Evolutionary conservation across 306 rosid species (phyloP).

Genomic region (Phaseolus lunatus): DNA sequence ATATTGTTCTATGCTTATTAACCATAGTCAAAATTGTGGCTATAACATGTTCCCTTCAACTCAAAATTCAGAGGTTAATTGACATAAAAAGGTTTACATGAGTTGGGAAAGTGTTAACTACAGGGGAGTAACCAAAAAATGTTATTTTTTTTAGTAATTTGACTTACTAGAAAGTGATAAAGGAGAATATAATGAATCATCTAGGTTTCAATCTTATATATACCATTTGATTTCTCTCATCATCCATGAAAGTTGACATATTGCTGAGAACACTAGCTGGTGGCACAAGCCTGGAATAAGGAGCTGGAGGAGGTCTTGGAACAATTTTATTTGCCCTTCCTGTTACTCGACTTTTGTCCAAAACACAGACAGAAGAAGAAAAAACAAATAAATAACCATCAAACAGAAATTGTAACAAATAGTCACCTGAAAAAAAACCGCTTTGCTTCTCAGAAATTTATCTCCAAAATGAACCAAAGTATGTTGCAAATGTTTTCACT

Average conservation of each 20-base stretch:
- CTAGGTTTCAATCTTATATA: background rate
- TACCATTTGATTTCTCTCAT: slow-evolving; percentile 65
- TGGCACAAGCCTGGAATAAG: slow-evolving; percentile 50
- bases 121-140: background rate
- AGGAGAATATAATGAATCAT: background rate
- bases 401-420: slow-evolving; percentile 17
- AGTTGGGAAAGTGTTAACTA: background rate
- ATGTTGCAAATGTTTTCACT: background rate
- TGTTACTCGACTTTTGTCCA: slow-evolving; percentile 56
- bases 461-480: background rate
- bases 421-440: slow-evolving; percentile 28
- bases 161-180: slow-evolving; percentile 13
- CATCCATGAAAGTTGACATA: slow-evolving; percentile 46
- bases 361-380: background rate
- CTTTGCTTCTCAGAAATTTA: slow-evolving; percentile 2
- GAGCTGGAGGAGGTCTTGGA: slow-evolving; percentile 82
- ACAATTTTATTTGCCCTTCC: slow-evolving; percentile 66
- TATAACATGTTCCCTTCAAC: background rate
- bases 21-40: too few species aligned
- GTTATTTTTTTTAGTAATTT: slow-evolving; percentile 5
- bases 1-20: background rate
- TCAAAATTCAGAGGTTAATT: background rate
- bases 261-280: slow-evolving; percentile 50
- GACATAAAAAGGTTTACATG: background rate
- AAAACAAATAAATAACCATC: slow-evolving; percentile 1